Conservation (phyloP, 2,329 filamentous ascomycete species). For the Cadophora sp. region DNA sequence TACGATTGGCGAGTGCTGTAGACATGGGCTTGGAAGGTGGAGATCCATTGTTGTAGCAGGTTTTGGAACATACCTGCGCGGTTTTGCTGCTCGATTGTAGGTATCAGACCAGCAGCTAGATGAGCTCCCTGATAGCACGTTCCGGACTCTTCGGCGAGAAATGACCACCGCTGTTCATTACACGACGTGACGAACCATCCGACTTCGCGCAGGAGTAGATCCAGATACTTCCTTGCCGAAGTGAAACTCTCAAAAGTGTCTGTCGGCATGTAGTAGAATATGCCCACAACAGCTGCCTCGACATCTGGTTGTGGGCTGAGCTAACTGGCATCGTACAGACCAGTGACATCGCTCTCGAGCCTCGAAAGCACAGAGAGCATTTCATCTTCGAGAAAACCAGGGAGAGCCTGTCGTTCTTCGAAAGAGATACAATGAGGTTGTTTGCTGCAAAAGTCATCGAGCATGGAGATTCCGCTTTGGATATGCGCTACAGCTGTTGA, state of each 20-base stretch:
- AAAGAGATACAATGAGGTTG: not conserved
- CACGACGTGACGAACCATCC: not conserved
- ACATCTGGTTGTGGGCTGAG: not conserved
- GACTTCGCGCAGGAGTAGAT: not conserved
- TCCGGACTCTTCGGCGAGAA: not conserved
- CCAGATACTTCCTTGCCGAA: not conserved
- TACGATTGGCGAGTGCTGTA: not conserved
- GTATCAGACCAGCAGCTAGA: not conserved
- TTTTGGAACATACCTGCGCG: not conserved
- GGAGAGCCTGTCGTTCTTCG: not conserved
- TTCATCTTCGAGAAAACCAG: not conserved
- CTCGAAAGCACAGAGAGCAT: not conserved
- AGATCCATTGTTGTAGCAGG: not conserved
- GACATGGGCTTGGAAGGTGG: not conserved
- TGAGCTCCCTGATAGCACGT: too few relatives aligned
- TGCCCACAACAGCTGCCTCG: not conserved
- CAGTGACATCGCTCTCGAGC: not conserved
- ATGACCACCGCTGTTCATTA: not conserved
- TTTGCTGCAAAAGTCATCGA: conserved; percentile 4
- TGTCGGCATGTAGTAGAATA: not conserved
- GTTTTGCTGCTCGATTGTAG: not conserved
- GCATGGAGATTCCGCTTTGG: not conserved
- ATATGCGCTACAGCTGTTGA: not conserved
- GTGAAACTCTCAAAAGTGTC: not conserved
- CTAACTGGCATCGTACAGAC: not conserved